These are phyloP conservation scores for Pelargonium citronellum DNA, from an alignment of 441 rosid species.

Conservation along the genomic window DNA sequence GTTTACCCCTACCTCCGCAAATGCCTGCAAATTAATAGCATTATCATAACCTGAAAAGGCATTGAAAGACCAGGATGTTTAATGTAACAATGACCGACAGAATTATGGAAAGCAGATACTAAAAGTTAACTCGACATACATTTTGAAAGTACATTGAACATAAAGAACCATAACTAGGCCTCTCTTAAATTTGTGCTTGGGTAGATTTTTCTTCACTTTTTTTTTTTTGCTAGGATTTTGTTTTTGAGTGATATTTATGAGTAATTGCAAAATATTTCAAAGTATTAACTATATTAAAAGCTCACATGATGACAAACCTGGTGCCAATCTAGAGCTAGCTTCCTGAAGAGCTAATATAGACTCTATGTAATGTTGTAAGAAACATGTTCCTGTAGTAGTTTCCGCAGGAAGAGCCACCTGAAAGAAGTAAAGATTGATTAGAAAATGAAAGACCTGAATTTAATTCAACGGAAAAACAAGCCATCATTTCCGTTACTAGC, in stretches of 20 bases:
- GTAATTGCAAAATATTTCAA: not conserved
- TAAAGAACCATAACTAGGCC: not conserved
- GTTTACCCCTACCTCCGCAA: too few relatives aligned
- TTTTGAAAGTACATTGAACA: not conserved
- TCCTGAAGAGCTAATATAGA: constrained; percentile 81
- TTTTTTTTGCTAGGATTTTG: not conserved
- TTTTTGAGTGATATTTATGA: not conserved
- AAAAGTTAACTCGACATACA: not conserved
- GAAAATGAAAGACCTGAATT: constrained; percentile 11
- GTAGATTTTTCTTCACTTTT: not conserved
- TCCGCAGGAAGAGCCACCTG: constrained; percentile 95
- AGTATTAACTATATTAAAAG: constrained; percentile 1
- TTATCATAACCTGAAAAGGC: not conserved
- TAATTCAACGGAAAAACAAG: constrained; percentile 12
- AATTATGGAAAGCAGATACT: not conserved
- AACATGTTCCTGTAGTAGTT: constrained; percentile 78
- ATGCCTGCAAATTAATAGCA: not conserved
- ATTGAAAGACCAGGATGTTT: not conserved
- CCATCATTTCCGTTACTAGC: not conserved
- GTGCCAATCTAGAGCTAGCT: constrained; percentile 52
- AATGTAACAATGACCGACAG: not conserved
- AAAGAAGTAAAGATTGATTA: constrained; percentile 17
- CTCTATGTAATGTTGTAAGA: constrained; percentile 79
- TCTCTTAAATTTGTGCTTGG: not conserved
- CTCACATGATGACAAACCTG: constrained; percentile 42